Percentiles rank a stretch among this genome's conserved stretches.
phyloP scores from a whole-genome alignment of 2,329 filamentous ascomycete genomes.

The Zasmidium citrigriseum region DNA sequence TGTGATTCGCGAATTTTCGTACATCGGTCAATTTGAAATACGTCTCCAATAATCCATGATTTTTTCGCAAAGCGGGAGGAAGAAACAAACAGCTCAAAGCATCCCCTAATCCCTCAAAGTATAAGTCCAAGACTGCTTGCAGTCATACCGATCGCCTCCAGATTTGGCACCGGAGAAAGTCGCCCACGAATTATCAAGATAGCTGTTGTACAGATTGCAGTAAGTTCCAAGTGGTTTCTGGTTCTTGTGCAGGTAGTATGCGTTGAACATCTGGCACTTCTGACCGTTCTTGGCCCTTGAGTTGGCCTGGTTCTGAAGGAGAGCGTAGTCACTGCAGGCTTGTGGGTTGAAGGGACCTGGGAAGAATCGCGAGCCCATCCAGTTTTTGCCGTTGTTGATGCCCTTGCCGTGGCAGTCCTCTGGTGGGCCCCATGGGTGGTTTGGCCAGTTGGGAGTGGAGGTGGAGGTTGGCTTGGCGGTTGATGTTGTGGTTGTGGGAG shows the following conservation, averaged over 20 bases:
- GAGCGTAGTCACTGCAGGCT: slow-evolving; percentile 27
- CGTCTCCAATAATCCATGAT: too few relatives aligned
- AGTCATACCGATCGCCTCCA: slow-evolving; percentile 5
- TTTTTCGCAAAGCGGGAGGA: too few relatives aligned
- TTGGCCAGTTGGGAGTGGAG: background rate
- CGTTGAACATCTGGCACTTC: slow-evolving; percentile 34
- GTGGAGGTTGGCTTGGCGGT: slow-evolving; percentile 15
- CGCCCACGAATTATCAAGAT: slow-evolving; percentile 4
- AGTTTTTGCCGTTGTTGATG: slow-evolving; percentile 20
- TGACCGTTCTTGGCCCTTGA: slow-evolving; percentile 18
- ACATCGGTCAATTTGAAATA: too few relatives aligned
- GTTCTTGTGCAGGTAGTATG: slow-evolving; percentile 32
- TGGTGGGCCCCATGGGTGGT: slow-evolving; percentile 6
- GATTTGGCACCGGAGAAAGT: background rate
- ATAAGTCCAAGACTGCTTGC: slow-evolving; percentile 6
- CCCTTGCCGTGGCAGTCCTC: slow-evolving; percentile 20
- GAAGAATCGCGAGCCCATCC: slow-evolving; percentile 33
- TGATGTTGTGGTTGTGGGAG: background rate
- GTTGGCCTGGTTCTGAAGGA: slow-evolving; percentile 19
- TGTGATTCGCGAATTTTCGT: too few relatives aligned
- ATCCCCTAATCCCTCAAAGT: background rate
- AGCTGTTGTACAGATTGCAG: slow-evolving; percentile 30
- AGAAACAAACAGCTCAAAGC: too few relatives aligned
- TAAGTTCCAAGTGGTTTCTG: slow-evolving; percentile 30
- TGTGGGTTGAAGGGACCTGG: slow-evolving; percentile 35